Evolutionary conservation across 106 monocot species (phyloP).

Genomic region (Apostasia shenzhenica): DNA sequence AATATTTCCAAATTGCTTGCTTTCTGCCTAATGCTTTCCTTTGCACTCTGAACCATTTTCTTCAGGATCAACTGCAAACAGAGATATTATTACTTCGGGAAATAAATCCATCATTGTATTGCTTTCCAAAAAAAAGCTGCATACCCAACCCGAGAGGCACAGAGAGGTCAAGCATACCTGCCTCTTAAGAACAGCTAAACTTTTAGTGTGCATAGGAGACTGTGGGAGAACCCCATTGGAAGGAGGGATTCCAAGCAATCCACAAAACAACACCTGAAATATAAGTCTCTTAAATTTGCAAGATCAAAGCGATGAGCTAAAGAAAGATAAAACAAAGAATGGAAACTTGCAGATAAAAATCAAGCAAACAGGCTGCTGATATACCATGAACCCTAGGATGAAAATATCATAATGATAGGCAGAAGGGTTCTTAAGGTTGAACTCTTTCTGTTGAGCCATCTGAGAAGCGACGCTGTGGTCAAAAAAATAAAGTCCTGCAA

Average conservation of each 20-base stretch:
- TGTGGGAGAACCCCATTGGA: slow-evolving; percentile 95
- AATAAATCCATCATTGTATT: neutral
- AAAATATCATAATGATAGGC: slow-evolving; percentile 93
- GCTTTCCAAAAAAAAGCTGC: neutral
- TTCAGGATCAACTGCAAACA: slow-evolving; percentile 44
- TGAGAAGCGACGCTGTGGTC: slow-evolving; percentile 93
- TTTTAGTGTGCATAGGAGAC: slow-evolving; percentile 93
- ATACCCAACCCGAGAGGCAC: neutral
- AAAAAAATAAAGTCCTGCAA: slow-evolving; percentile 91
- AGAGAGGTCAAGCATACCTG: slow-evolving; percentile 35
- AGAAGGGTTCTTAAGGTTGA: slow-evolving; percentile 85
- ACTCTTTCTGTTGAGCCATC: slow-evolving; percentile 95
- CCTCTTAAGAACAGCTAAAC: slow-evolving; percentile 77
- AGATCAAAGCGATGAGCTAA: neutral
- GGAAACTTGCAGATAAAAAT: neutral
- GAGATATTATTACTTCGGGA: neutral
- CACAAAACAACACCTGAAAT: slow-evolving; percentile 78
- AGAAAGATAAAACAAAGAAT: neutral
- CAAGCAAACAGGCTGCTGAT: neutral
- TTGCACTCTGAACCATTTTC: slow-evolving; percentile 76
- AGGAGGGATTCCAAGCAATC: slow-evolving; percentile 82
- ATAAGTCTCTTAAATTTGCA: neutral
- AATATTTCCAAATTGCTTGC: slow-evolving; percentile 69
- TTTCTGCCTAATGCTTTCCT: slow-evolving; percentile 45
- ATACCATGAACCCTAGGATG: slow-evolving; percentile 82